Evolutionary conservation across 2,329 filamentous ascomycete genomes (phyloP).

Genomic region (Aspergillus pseudoglaucus): DNA sequence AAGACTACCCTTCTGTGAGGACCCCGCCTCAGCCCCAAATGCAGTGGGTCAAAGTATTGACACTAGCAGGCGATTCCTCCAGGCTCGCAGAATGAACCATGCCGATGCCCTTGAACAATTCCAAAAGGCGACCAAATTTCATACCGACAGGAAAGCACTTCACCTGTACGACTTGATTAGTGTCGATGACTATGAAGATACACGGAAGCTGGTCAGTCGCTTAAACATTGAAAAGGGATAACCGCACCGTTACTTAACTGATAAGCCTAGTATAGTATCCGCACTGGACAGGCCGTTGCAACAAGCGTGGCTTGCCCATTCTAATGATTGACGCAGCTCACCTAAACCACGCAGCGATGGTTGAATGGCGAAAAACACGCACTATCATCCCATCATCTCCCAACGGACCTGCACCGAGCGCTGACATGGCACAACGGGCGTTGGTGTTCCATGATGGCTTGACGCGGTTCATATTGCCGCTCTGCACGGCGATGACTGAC

Average conservation of each 20-base stretch:
- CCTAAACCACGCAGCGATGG: constrained; percentile 7
- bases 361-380: constrained; percentile 13
- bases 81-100: constrained; percentile 9
- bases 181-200: constrained; percentile 13
- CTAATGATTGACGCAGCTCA: constrained; percentile 12
- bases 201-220: constrained; percentile 11
- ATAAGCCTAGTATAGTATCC: constrained; percentile 14
- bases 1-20: constrained; percentile 10
- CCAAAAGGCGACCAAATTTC: constrained; percentile 8
- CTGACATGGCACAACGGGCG: constrained; percentile 16
- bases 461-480: constrained; percentile 16
- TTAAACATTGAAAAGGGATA: neutral
- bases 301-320: constrained; percentile 15
- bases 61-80: constrained; percentile 12
- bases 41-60: neutral
- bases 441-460: constrained; percentile 13
- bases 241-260: neutral
- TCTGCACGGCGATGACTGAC: constrained; percentile 15
- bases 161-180: constrained; percentile 13
- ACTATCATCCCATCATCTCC: neutral
- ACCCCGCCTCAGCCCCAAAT: too few relatives aligned
- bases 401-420: constrained; percentile 1
- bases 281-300: constrained; percentile 20
- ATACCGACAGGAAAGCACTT: constrained; percentile 8
- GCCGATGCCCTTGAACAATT: constrained; percentile 12